Evolutionary conservation across 495 filamentous ascomycete species (phyloP).

Genomic region (Trichocladium uniseriatum): DNA sequence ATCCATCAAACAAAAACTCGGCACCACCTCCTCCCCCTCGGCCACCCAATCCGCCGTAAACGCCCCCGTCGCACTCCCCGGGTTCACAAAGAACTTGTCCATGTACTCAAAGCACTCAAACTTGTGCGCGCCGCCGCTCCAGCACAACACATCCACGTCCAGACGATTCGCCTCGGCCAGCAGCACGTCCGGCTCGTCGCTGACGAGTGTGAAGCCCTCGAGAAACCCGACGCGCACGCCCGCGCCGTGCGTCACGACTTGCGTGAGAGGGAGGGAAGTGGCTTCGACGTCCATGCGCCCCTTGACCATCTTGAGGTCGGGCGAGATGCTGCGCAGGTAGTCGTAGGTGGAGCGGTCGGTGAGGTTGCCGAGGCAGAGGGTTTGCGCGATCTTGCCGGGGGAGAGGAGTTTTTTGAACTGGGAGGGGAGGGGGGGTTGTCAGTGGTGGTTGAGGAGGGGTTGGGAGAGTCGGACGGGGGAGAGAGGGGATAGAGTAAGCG

Average conservation of each 20-base stretch:
- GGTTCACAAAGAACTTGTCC: constrained; percentile 97
- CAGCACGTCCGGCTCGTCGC: constrained; percentile 82
- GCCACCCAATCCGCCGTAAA: constrained; percentile 58
- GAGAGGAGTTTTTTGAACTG: constrained; percentile 98
- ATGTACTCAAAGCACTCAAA: constrained; percentile 99
- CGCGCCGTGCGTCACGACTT: constrained; percentile 88
- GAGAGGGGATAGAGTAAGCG: not conserved
- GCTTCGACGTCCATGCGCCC: constrained; percentile 92
- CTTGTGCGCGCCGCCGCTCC: constrained; percentile 82
- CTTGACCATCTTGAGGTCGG: constrained; percentile 92
- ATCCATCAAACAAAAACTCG: constrained; percentile 99
- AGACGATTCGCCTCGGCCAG: constrained; percentile 90
- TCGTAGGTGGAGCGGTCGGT: constrained; percentile 92
- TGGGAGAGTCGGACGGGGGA: not conserved
- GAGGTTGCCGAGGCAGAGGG: constrained; percentile 92
- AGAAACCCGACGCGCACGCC: constrained; percentile 84
- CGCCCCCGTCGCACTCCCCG: constrained; percentile 86
- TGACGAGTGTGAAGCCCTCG: constrained; percentile 91
- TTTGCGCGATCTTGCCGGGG: constrained; percentile 96
- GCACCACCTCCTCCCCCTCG: constrained; percentile 69
- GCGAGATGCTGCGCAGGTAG: constrained; percentile 82
- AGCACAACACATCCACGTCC: constrained; percentile 93
- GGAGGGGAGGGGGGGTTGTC: not conserved
- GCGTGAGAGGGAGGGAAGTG: constrained; percentile 78
- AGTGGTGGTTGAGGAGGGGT: not conserved